Base-by-base conservation (phyloP, 768 basidiomycete species). In the Porpolomopsis calyptriformis region DNA sequence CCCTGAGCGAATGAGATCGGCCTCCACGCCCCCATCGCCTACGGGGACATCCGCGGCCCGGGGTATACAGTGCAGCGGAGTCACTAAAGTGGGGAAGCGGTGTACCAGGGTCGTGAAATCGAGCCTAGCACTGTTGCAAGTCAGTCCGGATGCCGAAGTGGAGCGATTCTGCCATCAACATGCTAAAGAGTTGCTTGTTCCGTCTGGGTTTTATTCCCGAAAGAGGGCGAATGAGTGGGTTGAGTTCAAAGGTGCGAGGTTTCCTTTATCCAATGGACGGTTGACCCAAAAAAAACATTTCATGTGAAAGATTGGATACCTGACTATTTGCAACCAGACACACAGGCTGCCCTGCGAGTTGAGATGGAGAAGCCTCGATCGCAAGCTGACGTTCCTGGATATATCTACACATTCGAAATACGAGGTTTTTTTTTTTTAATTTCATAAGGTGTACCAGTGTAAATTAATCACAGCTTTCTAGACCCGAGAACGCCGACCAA, bases 351-450 rank as follows among this genome's bases (percentile, higher is more conserved):
- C 1, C 59, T 80, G 27, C 66, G 70, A 48, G 59, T 59, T 22
- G 74, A 75, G 57, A 81, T 80, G 77, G 68, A 69, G 51, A 74
- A 72, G 34, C 52, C 57, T 14, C 45, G 42, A 11, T 51, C 49
- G 16, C 20, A 26, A 16, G 25, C 48, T 3, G 52, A 90, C 52
- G 72, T 69, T 16, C 66, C 73, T 4, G 88, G 88, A 0, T 88
- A 84, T 54, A 89, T 91, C 41, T 91, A 91, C 52, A 75, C 78
- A 0, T 90, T 82, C 57, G 82, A 89, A 60, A 82, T 90, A 47
- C 71, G 77, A 59, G 82, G 84, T 84, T 58, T 37, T 60, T 53
- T 40, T 23, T 23, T 25, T n/a, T 40, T 14, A 18, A 37, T 4
- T 39, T 12, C 36, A n/a, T 4, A n/a, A n/a, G n/a, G n/a, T 34